Conservation (phyloP, 2,329 filamentous ascomycete genomes). For the Ophiostoma tasmaniense region DNA sequence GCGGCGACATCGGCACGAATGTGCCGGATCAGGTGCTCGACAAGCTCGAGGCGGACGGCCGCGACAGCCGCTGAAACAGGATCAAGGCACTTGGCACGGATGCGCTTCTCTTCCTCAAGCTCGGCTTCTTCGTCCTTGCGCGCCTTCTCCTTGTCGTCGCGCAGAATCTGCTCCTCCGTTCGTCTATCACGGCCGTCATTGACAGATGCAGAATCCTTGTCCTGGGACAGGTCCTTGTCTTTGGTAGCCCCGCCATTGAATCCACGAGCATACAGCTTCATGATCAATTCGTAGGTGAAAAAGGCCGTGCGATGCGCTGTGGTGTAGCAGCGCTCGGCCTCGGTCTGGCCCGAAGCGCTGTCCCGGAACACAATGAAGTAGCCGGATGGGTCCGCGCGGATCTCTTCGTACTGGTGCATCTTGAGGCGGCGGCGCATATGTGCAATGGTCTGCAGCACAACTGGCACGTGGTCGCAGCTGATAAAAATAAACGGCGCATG, state of each 20-base stretch:
- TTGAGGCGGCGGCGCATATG: slow-evolving; percentile 88
- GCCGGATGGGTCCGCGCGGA: slow-evolving; percentile 74
- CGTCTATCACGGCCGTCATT: slow-evolving; percentile 13
- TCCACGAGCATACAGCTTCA: slow-evolving; percentile 60
- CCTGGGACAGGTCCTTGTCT: background rate
- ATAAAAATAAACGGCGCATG: slow-evolving; percentile 86
- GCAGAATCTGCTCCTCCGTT: slow-evolving; percentile 37
- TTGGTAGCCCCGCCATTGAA: background rate
- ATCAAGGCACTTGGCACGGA: slow-evolving; percentile 79
- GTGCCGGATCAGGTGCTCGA: slow-evolving; percentile 78
- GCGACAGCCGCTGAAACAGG: slow-evolving; percentile 79
- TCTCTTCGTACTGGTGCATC: slow-evolving; percentile 69
- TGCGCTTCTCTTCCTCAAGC: slow-evolving; percentile 80
- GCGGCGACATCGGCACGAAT: slow-evolving; percentile 81
- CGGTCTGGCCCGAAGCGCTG: slow-evolving; percentile 63
- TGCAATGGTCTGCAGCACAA: slow-evolving; percentile 73
- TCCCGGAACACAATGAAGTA: slow-evolving; percentile 91
- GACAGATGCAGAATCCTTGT: too few relatives aligned
- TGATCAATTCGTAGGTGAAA: slow-evolving; percentile 86
- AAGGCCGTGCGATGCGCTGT: slow-evolving; percentile 73
- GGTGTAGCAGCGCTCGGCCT: slow-evolving; percentile 71
- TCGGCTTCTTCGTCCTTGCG: slow-evolving; percentile 71
- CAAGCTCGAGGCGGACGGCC: slow-evolving; percentile 69
- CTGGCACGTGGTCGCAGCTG: slow-evolving; percentile 75
- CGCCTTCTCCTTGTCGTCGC: slow-evolving; percentile 56